Percentiles rank a stretch among this genome's conserved stretches.
phyloP scores from a whole-genome alignment of 2,329 filamentous ascomycete species.

The Dactylellina sp. region DNA sequence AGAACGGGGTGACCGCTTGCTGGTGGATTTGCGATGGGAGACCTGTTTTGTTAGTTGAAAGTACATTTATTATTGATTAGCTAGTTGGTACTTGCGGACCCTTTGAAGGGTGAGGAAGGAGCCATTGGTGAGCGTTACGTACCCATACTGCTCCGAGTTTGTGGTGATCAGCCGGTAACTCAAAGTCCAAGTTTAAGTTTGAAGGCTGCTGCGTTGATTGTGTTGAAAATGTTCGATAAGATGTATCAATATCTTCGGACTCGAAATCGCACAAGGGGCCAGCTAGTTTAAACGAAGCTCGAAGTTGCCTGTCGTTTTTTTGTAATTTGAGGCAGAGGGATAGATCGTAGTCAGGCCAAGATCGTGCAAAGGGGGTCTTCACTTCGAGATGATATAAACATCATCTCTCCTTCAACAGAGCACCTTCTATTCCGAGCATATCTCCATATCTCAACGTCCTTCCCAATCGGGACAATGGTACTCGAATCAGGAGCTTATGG shows the following conservation, averaged over 20 bases:
- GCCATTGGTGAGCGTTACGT: too few species aligned
- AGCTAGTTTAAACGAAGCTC: too few species aligned
- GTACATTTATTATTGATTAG: too few species aligned
- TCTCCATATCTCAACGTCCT: not conserved
- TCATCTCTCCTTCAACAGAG: not conserved
- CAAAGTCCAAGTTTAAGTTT: not conserved
- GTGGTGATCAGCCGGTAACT: not conserved
- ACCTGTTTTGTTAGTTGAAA: conserved; percentile 4
- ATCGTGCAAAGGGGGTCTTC: not conserved
- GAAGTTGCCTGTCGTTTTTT: too few species aligned
- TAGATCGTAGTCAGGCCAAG: too few species aligned
- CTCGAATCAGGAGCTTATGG: not conserved
- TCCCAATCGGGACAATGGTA: not conserved
- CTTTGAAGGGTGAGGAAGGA: too few species aligned
- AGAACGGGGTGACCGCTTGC: conserved; percentile 22
- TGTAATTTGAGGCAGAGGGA: too few species aligned
- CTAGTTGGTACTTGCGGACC: too few species aligned
- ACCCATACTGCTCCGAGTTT: too few species aligned
- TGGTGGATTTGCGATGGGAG: conserved; percentile 1
- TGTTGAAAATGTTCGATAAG: not conserved
- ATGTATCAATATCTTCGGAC: too few species aligned
- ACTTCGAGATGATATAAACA: conserved; percentile 4
- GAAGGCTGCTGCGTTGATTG: not conserved
- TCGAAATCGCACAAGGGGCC: too few species aligned
- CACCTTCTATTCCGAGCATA: conserved; percentile 1